Conservation (phyloP, 2,329 filamentous ascomycete species). For the Claviceps monticola region DNA sequence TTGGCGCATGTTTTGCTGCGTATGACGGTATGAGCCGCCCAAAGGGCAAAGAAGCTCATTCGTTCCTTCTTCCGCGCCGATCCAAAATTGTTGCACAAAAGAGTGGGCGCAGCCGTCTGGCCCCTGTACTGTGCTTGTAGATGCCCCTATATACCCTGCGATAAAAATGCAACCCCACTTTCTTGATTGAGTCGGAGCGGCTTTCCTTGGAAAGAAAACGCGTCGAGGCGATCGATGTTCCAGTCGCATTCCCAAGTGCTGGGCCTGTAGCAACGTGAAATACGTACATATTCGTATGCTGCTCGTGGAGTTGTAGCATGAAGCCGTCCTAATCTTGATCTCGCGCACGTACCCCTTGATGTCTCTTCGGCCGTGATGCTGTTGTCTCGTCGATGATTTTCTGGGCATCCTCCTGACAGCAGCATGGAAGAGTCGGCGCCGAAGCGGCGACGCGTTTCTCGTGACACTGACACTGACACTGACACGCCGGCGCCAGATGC, state of each 20-base stretch:
- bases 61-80: no score
- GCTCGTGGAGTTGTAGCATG: not conserved
- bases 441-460: constrained; percentile 27
- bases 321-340: not conserved
- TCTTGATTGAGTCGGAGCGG: not conserved
- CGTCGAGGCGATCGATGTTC: not conserved
- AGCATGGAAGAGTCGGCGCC: constrained; percentile 41
- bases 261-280: not conserved
- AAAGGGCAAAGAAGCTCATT: no score
- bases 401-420: not conserved
- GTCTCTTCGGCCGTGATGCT: constrained; percentile 1
- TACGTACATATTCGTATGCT: not conserved
- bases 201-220: not conserved
- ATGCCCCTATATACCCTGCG: no score
- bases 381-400: not conserved
- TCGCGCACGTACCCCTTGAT: not conserved
- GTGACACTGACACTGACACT: constrained; percentile 3
- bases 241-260: not conserved
- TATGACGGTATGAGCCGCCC: no score
- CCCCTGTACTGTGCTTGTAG: no score
- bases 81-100: no score
- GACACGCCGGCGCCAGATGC: not conserved
- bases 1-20: no score
- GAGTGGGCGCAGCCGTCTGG: no score
- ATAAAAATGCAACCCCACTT: no score